A percentile compares a stretch with the other conserved stretches of the same genome.
Evolutionary conservation across 129 eudicot species (phyloP).

Genomic region (Lactuca saligna): DNA sequence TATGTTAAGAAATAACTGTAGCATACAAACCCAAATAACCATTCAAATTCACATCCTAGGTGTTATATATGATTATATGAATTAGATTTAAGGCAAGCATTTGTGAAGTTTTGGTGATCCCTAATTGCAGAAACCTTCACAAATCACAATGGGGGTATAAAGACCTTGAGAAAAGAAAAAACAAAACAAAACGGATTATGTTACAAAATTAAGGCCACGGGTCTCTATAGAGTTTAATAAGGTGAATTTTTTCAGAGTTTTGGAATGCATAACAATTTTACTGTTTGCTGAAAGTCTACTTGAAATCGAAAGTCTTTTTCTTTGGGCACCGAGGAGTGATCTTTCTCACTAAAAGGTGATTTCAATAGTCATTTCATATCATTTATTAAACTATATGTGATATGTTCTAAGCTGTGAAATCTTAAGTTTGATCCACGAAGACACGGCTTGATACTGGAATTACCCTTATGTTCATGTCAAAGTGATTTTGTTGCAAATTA

Average conservation of each 20-base stretch:
- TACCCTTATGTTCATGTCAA: slow-evolving; percentile 5
- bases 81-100: background rate
- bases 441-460: background rate
- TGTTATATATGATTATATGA: background rate
- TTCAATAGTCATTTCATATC: background rate
- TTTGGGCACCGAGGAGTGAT: too few species aligned
- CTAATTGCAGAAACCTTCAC: background rate
- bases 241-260: too few species aligned
- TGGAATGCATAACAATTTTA: too few species aligned
- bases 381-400: background rate
- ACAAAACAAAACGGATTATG: background rate
- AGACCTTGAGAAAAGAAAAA: background rate
- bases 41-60: background rate
- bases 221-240: background rate
- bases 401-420: slow-evolving; percentile 5
- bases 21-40: too few species aligned
- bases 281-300: background rate
- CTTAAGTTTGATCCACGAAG: slow-evolving; percentile 4
- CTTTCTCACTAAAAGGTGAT: background rate
- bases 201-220: background rate
- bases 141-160: background rate
- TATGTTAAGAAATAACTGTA: too few species aligned
- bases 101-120: background rate
- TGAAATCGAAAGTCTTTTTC: background rate
- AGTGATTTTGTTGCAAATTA: background rate